Percentiles rank a stretch among this genome's conserved stretches.
These are phyloP conservation scores for Chondrostereum purpureum DNA, from an alignment of 1,284 basidiomycete species.

Conservation along the genomic window DNA sequence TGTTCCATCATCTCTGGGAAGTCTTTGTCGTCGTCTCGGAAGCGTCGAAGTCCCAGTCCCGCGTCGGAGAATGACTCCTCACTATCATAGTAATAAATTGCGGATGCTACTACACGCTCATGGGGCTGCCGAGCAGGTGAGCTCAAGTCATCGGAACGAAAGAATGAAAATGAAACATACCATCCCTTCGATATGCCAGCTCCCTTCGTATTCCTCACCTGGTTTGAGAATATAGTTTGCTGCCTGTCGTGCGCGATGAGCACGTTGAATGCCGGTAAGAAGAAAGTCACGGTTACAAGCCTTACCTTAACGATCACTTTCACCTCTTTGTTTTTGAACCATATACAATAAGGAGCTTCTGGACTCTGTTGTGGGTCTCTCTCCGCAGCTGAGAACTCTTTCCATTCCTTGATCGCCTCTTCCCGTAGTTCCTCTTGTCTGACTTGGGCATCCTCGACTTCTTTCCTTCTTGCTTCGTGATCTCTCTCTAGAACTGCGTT, in stretches of 20 bases:
- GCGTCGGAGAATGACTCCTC: slow-evolving; percentile 11
- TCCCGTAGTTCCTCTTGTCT: not conserved
- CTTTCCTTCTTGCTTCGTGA: not conserved
- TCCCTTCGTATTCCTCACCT: slow-evolving; percentile 12
- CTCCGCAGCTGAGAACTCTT: not conserved
- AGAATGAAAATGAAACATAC: slow-evolving; percentile 3
- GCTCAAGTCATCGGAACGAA: not conserved
- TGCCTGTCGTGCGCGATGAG: slow-evolving; percentile 8
- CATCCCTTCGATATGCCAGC: slow-evolving; percentile 18
- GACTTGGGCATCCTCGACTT: not conserved
- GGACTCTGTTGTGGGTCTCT: not conserved
- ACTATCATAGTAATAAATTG: slow-evolving; percentile 15
- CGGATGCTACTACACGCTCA: slow-evolving; percentile 14
- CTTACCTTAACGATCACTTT: slow-evolving; percentile 12
- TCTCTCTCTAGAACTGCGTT: not conserved
- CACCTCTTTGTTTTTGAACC: not conserved
- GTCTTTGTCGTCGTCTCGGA: not conserved
- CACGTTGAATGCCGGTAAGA: not conserved
- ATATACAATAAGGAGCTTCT: not conserved
- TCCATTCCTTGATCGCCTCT: not conserved
- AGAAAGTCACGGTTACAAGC: too few species aligned
- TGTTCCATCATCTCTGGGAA: not conserved
- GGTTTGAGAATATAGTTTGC: slow-evolving; percentile 14
- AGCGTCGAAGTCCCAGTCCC: slow-evolving; percentile 7
- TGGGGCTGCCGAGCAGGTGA: slow-evolving; percentile 10